Conservation (phyloP, 352 stramenopile genomes). For the Aphanomyces stellatus region DNA sequence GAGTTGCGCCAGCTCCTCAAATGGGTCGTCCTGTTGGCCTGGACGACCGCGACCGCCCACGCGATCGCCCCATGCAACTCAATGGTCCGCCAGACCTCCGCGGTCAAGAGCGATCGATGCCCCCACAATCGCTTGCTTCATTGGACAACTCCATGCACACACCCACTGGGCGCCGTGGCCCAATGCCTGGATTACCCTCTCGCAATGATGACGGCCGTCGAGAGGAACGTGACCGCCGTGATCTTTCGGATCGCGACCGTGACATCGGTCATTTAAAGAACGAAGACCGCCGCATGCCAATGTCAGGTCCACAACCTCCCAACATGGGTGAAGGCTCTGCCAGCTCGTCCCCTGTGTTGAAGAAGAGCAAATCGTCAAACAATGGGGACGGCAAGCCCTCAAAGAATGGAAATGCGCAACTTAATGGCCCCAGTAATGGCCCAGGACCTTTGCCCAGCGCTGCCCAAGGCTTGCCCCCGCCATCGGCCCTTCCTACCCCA, state of each 20-base stretch:
- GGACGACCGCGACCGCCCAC: conserved; percentile 4
- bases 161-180: conserved; percentile 37
- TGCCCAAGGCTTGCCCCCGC: not conserved
- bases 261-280: not conserved
- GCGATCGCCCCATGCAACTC: conserved; percentile 25
- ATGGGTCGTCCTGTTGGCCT: conserved; percentile 16
- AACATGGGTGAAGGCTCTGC: conserved; percentile 25
- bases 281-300: conserved; percentile 5
- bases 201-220: conserved; percentile 5
- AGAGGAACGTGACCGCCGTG: not conserved
- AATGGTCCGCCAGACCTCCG: too few relatives aligned
- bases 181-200: conserved; percentile 44
- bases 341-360: conserved; percentile 50
- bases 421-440: not conserved
- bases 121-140: conserved; percentile 47
- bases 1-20: conserved; percentile 7
- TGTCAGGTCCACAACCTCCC: not conserved
- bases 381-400: conserved; percentile 22
- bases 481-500: not conserved
- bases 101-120: too few relatives aligned
- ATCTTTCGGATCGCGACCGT: not conserved
- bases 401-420: conserved; percentile 1
- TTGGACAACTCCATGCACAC: conserved; percentile 47
- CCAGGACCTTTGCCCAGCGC: too few relatives aligned
- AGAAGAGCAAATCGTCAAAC: conserved; percentile 63